Conservation (phyloP, 345 rosid genomes). For the Dovyalis caffra region DNA sequence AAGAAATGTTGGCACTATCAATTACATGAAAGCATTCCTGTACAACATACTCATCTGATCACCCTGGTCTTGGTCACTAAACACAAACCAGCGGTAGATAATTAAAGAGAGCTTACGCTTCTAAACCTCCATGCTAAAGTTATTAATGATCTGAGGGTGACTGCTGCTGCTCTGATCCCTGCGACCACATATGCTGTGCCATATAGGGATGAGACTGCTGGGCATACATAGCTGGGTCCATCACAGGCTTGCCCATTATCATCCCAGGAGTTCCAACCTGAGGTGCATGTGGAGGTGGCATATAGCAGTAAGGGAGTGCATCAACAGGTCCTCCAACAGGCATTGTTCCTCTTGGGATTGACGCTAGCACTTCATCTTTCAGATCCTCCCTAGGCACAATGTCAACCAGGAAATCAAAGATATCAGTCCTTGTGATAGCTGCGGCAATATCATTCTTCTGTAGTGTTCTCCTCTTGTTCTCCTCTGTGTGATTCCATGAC, state of each 20-base stretch:
- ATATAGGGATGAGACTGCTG: constrained; percentile 64
- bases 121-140: constrained; percentile 15
- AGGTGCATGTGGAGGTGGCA: constrained; percentile 64
- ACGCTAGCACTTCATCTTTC: constrained; percentile 73
- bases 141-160: constrained; percentile 56
- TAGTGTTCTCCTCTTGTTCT: constrained; percentile 90
- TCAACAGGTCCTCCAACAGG: constrained; percentile 65
- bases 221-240: constrained; percentile 62
- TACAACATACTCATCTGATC: not conserved
- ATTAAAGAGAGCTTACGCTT: constrained; percentile 16
- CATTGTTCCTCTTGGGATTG: constrained; percentile 56
- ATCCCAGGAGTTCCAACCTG: constrained; percentile 71
- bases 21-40: not conserved
- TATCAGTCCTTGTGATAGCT: constrained; percentile 89
- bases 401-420: constrained; percentile 89
- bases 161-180: constrained; percentile 70
- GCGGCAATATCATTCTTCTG: constrained; percentile 98
- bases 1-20: not conserved
- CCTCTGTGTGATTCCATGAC: constrained; percentile 97
- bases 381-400: constrained; percentile 94
- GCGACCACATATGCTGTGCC: constrained; percentile 77
- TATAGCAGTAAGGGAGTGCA: constrained; percentile 64
- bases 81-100: not conserved
- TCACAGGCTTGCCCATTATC: constrained; percentile 79
- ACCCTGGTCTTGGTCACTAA: not conserved